Base-by-base conservation (phyloP, 1,284 basidiomycete genomes). In the Cystobasidium sp. region DNA sequence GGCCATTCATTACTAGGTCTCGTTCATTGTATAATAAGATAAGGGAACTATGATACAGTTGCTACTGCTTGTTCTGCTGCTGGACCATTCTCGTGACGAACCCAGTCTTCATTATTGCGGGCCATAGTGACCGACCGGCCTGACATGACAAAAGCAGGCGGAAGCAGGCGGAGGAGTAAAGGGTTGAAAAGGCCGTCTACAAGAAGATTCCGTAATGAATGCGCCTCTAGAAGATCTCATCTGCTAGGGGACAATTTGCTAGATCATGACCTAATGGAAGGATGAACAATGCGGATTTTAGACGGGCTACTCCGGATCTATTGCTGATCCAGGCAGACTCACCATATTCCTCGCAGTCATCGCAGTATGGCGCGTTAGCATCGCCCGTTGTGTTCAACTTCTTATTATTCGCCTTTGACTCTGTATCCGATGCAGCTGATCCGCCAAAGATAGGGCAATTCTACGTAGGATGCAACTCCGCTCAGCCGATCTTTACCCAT, bases 381-480 rank as follows among this genome's bases (percentile, higher is more conserved):
- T 18, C 56, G 31, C 16, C 43, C 14, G 37, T 52, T 16, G 43
- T n/a, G 10, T 55, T 47, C 3, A 62, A 6, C 8, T 65, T 31
- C 46, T 20, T 31, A 3, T 20, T 44, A 20, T 46, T 47, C 56
- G 65, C 31, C 24, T 22, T 41, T 22, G 12, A 37, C 6, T 62
- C 63, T 10, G 49, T n/a, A 12, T 53, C 62, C n/a, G 62, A 56
- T 16, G 70, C 24, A 6, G 56, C 14, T 9, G 70, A 73, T 8
- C 63, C 70, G n/a, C 59, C 70, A 47, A 73, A 73, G 6, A 73
- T 73, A 16, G 70, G 62, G 31, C 70, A 73, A 53, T 73, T 56
- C 70, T 73, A 47, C 47, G 10, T 47, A 6, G 5, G 10, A 14
- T 9, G n/a, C 10, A 44, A 18, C 16, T 47, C 44, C 18, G 46